Conservation (phyloP, 2,329 filamentous ascomycete species). For the Rutstroemia sp. region DNA sequence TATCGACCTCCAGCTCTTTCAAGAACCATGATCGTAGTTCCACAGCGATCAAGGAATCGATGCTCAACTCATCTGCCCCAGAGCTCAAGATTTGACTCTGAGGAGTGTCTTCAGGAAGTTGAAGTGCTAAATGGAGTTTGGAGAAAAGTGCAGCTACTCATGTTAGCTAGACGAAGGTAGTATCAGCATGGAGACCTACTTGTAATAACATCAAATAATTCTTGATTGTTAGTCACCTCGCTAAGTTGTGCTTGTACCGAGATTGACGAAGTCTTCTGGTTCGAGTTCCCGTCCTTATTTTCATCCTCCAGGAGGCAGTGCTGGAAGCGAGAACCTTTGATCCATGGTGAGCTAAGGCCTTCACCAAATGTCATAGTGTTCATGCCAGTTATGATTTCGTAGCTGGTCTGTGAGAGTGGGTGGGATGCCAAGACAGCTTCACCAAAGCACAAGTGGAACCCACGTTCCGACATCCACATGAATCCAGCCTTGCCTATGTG, state of each 20-base stretch:
- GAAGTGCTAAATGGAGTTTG: neutral
- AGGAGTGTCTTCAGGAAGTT: constrained; percentile 15
- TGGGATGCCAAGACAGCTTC: constrained; percentile 33
- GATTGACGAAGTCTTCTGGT: too few relatives aligned
- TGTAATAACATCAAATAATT: too few relatives aligned
- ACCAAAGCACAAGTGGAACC: constrained; percentile 36
- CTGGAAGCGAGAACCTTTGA: neutral
- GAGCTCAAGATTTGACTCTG: neutral
- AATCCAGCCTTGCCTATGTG: neutral
- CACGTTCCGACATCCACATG: constrained; percentile 25
- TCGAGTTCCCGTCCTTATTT: too few relatives aligned
- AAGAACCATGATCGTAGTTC: constrained; percentile 8
- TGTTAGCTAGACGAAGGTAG: too few relatives aligned
- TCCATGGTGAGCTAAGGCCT: neutral
- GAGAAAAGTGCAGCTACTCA: neutral
- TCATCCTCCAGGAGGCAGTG: neutral
- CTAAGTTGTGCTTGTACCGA: too few relatives aligned
- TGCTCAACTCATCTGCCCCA: neutral
- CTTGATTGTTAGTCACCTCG: too few relatives aligned
- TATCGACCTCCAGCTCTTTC: neutral
- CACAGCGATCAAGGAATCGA: constrained; percentile 1
- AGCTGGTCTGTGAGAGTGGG: neutral
- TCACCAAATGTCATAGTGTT: neutral
- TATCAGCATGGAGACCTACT: too few relatives aligned
- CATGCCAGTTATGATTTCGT: neutral